phyloP scores from a whole-genome alignment of 768 basidiomycete genomes.

The Austroboletus eburneus region DNA sequence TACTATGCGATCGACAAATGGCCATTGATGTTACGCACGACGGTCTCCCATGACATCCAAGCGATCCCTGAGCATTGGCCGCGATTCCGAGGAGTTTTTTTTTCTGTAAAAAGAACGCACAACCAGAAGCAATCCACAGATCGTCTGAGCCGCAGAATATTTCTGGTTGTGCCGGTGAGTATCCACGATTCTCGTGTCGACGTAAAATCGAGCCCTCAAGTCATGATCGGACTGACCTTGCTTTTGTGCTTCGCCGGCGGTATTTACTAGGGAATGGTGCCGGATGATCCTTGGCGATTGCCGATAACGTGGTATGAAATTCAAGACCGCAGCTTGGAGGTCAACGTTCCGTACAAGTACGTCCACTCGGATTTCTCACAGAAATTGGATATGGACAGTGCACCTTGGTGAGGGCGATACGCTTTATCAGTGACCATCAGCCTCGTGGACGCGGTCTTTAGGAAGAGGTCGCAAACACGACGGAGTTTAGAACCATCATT shows the following conservation, averaged over 20 bases:
- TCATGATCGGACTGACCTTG: background rate
- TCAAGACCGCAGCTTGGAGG: too few relatives aligned
- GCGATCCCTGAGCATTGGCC: slow-evolving; percentile 69
- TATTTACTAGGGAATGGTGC: too few relatives aligned
- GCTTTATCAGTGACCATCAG: background rate
- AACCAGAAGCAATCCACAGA: too few relatives aligned
- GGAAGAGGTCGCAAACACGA: slow-evolving; percentile 72
- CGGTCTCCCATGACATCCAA: slow-evolving; percentile 76
- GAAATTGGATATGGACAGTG: background rate
- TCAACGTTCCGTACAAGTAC: too few relatives aligned
- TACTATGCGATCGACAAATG: too few relatives aligned
- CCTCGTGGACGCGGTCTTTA: slow-evolving; percentile 22
- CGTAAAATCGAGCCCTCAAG: background rate
- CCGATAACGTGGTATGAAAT: too few relatives aligned
- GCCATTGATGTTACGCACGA: background rate
- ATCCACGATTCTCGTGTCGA: background rate
- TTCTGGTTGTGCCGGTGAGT: slow-evolving; percentile 83
- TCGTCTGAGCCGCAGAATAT: too few relatives aligned
- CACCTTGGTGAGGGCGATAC: background rate
- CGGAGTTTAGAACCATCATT: slow-evolving; percentile 74
- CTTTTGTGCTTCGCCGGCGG: too few relatives aligned
- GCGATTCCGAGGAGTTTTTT: slow-evolving; percentile 77
- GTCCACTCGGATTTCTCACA: slow-evolving; percentile 16
- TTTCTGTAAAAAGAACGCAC: too few relatives aligned
- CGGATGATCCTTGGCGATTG: too few relatives aligned